These are phyloP conservation scores for Myotisia sp. DNA, from an alignment of 2,329 filamentous ascomycete species.

Conservation along the genomic window DNA sequence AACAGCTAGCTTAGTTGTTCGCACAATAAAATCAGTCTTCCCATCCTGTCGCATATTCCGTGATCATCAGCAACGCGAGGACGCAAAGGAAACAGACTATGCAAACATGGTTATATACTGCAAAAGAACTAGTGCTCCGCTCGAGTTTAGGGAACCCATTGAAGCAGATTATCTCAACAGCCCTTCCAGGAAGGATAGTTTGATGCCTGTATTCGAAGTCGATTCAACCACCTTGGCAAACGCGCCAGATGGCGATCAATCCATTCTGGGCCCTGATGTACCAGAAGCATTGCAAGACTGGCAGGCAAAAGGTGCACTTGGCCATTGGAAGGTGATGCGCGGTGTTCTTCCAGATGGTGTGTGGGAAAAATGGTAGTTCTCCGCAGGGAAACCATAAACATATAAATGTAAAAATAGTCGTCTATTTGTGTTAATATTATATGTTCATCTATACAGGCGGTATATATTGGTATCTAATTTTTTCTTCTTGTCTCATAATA, in stretches of 20 bases:
- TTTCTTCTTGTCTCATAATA: too few relatives aligned
- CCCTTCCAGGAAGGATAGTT: slow-evolving; percentile 51
- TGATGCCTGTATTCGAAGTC: slow-evolving; percentile 70
- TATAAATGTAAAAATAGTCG: too few relatives aligned
- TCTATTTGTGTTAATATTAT: too few relatives aligned
- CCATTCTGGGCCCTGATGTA: background rate
- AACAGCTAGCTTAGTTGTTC: slow-evolving; percentile 61
- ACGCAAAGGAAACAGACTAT: too few relatives aligned
- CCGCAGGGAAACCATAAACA: too few relatives aligned
- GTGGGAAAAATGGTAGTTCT: slow-evolving; percentile 71
- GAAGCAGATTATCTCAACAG: slow-evolving; percentile 58
- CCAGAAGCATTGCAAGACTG: slow-evolving; percentile 48
- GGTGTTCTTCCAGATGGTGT: slow-evolving; percentile 59
- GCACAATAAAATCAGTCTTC: slow-evolving; percentile 71
- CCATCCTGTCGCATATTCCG: slow-evolving; percentile 84
- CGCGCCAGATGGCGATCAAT: slow-evolving; percentile 8
- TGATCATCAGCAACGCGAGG: slow-evolving; percentile 49
- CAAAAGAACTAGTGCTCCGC: slow-evolving; percentile 44
- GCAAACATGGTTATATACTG: slow-evolving; percentile 97
- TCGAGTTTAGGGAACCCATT: slow-evolving; percentile 54
- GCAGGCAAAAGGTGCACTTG: slow-evolving; percentile 61
- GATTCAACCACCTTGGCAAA: slow-evolving; percentile 26
- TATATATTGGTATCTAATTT: too few relatives aligned
- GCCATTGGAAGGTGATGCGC: slow-evolving; percentile 89
- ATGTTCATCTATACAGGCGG: too few relatives aligned